Conservation (phyloP, 2,329 filamentous ascomycete species). For the Endothia cerciana region DNA sequence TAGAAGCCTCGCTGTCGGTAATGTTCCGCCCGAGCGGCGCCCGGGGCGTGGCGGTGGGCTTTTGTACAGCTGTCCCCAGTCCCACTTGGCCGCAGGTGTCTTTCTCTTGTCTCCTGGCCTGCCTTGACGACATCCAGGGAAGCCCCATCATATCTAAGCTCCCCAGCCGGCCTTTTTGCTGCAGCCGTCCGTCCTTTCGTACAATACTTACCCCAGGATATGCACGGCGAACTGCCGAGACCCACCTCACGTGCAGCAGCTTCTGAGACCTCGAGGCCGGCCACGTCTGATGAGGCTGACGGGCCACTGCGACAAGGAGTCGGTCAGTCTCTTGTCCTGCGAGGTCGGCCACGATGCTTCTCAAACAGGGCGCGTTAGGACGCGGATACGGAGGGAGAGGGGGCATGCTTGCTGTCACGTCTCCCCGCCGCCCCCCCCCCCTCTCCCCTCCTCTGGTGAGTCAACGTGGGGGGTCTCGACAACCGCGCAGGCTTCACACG, state of each 20-base stretch:
- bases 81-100: slow-evolving; percentile 9
- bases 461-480: neutral
- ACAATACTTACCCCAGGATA: slow-evolving; percentile 8
- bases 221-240: slow-evolving; percentile 11
- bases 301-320: neutral
- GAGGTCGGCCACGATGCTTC: neutral
- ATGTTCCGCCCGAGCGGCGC: slow-evolving; percentile 5
- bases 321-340: neutral
- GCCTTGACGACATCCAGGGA: slow-evolving; percentile 1
- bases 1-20: slow-evolving; percentile 9
- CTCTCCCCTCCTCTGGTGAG: neutral
- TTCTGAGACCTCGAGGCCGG: neutral
- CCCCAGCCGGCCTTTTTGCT: neutral
- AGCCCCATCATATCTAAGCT: neutral
- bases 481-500: neutral
- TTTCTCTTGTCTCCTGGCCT: neutral
- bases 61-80: slow-evolving; percentile 12
- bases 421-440: neutral
- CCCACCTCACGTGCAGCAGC: slow-evolving; percentile 1
- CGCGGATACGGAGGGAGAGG: neutral
- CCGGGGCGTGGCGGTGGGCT: slow-evolving; percentile 4
- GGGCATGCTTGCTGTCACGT: neutral
- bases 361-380: neutral
- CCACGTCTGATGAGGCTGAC: slow-evolving; percentile 9
- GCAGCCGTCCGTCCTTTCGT: neutral